Evolutionary conservation across 208 protist genomes (phyloP).

Genomic region (Trypanosoma cruzi): DNA sequence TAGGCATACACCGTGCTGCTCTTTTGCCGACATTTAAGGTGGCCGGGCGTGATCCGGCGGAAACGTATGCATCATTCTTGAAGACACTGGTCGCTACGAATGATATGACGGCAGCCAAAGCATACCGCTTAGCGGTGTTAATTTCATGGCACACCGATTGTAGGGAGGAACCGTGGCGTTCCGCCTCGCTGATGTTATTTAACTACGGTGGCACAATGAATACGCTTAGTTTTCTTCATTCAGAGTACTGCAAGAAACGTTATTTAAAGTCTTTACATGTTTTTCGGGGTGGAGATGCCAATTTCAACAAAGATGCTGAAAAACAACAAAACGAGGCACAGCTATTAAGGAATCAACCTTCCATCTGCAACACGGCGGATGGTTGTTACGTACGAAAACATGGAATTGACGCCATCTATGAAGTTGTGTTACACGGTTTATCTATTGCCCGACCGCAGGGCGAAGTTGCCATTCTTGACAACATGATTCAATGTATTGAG

Average conservation of each 20-base stretch:
- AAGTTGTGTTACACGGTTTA: slow-evolving; percentile 57
- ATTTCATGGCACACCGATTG: slow-evolving; percentile 14
- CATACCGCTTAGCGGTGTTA: slow-evolving; percentile 24
- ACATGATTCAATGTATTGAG: slow-evolving; percentile 44
- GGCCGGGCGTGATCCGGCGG: slow-evolving; percentile 1
- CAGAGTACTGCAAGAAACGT: slow-evolving; percentile 1
- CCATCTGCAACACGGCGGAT: slow-evolving; percentile 34
- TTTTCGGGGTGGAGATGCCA: neutral
- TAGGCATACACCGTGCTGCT: slow-evolving; percentile 26
- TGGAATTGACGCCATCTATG: slow-evolving; percentile 63
- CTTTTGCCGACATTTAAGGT: slow-evolving; percentile 25
- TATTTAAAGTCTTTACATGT: neutral
- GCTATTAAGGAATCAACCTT: neutral
- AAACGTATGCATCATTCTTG: slow-evolving; percentile 20
- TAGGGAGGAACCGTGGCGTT: slow-evolving; percentile 55
- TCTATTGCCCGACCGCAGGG: slow-evolving; percentile 40
- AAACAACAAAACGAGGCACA: neutral
- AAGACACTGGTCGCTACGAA: slow-evolving; percentile 6
- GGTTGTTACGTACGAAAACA: slow-evolving; percentile 33
- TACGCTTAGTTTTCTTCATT: slow-evolving; percentile 29
- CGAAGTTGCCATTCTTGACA: slow-evolving; percentile 51
- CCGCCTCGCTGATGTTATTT: slow-evolving; percentile 45
- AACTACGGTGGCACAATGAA: slow-evolving; percentile 61
- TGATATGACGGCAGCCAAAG: slow-evolving; percentile 26
- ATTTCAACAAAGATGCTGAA: neutral